Base-by-base conservation (phyloP, 805 yeast genomes). In the Suhomyces faveliae region DNA sequence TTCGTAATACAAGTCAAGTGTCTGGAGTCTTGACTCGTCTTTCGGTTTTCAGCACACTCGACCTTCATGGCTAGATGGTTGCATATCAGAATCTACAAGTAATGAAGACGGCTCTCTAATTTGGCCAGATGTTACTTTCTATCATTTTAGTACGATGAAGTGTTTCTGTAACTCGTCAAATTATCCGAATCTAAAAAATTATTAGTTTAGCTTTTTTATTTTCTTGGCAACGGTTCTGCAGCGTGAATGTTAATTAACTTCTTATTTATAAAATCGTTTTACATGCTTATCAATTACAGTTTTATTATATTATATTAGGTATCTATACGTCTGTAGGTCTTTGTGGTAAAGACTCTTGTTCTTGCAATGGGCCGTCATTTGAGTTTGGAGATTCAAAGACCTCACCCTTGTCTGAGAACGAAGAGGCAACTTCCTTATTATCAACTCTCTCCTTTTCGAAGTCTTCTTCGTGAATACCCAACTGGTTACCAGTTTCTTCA, bases 401-500 rank as follows among this genome's bases (percentile, higher is more conserved):
- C 10, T 43, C 42, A 7, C 27, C 42, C 19, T 43, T 42, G 22
- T 48, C 51, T 15, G 62, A 53, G 8, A 61, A 52, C 17, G 62
- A 50, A 20, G 62, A 47, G 7, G 56, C 53, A 45, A 58, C 61
- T 48, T 70, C 75, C 58, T 59, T 65, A 27, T 54, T 55, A 53
- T 70, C 74, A 44, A 59, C 57, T 39, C 63, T 61, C 38, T 64
- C 68, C 61, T 71, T 69, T 53, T 70, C 75, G 38, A 66, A 68
- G 49, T 71, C 73, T 35, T 64, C 73, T 40, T 66, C 71, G 62
- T 68, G 74, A 42, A 84, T 66, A 45, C 89, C 89, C 50, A 83
- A 73, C 42, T 73, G 77, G 53, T 63, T 67, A 58, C 83, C 85
- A 56, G 83, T 84, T 45, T 69, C 77, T 63, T 82, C 87, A 55